Evolutionary conservation across 2,329 filamentous ascomycete species (phyloP).

Genomic region (Apiospora malaysiana): DNA sequence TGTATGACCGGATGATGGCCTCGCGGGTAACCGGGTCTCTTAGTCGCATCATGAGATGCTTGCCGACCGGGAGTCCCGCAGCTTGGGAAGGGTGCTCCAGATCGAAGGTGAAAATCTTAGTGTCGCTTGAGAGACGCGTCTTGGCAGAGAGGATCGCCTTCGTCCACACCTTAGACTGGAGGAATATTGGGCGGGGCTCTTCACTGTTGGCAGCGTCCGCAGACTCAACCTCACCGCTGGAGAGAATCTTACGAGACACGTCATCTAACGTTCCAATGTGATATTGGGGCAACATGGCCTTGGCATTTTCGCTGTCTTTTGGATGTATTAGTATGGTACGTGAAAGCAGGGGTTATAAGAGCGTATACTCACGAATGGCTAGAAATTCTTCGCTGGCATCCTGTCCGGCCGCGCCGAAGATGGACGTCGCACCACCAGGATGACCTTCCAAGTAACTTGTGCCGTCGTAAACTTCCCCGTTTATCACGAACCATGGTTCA

Average conservation of each 20-base stretch:
- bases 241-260: slow-evolving; percentile 60
- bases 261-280: slow-evolving; percentile 81
- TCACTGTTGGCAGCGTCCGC: slow-evolving; percentile 41
- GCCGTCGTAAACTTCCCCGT: slow-evolving; percentile 89
- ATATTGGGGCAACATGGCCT: slow-evolving; percentile 85
- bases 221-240: slow-evolving; percentile 40
- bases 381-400: slow-evolving; percentile 90
- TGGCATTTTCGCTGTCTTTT: slow-evolving; percentile 87
- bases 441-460: slow-evolving; percentile 81
- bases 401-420: slow-evolving; percentile 79
- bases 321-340: slow-evolving; percentile 34
- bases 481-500: slow-evolving; percentile 85
- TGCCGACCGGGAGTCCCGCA: slow-evolving; percentile 80
- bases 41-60: slow-evolving; percentile 86
- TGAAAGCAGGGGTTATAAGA: background rate
- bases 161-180: slow-evolving; percentile 75
- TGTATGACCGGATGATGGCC: slow-evolving; percentile 84
- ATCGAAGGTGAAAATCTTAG: slow-evolving; percentile 80
- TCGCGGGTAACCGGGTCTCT: slow-evolving; percentile 73
- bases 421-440: slow-evolving; percentile 85
- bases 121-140: slow-evolving; percentile 75
- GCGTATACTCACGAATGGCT: slow-evolving; percentile 75
- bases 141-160: slow-evolving; percentile 74
- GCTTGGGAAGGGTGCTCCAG: slow-evolving; percentile 74
- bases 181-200: slow-evolving; percentile 65